These are phyloP conservation scores for Kazachstania sp. DNA, from an alignment of 1,139 yeast species.

Conservation along the genomic window DNA sequence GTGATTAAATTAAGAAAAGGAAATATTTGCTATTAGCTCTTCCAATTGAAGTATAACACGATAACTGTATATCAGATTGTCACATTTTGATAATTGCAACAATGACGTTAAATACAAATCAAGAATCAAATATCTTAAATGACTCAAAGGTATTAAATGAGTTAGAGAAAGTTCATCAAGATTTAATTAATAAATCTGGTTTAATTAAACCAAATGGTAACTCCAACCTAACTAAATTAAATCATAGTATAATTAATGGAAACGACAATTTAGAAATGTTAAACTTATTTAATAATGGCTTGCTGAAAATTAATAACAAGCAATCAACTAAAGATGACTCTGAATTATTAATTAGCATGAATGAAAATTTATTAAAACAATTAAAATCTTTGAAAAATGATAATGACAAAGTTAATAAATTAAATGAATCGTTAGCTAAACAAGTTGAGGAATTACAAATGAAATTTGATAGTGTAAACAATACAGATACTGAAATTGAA, in stretches of 20 bases:
- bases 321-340: conserved; percentile 40
- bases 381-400: conserved; percentile 51
- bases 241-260: neutral
- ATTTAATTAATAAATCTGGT: conserved; percentile 5
- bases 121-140: neutral
- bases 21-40: too few relatives aligned
- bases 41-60: neutral
- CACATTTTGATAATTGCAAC: neutral
- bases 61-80: neutral
- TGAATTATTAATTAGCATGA: conserved; percentile 73
- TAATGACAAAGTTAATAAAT: conserved; percentile 43
- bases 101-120: neutral
- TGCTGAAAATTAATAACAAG: conserved; percentile 7
- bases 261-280: neutral
- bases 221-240: neutral
- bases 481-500: neutral
- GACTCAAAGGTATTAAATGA: conserved; percentile 3
- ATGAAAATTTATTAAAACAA: conserved; percentile 58
- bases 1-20: too few relatives aligned
- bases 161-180: conserved; percentile 4
- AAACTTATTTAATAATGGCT: conserved; percentile 4
- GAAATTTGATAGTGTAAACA: conserved; percentile 16
- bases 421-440: conserved; percentile 36
- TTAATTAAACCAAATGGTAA: neutral
- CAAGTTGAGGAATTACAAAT: conserved; percentile 40